phyloP scores from a whole-genome alignment of 176 grass and related monocot species.

The Aegilops umbellulata region DNA sequence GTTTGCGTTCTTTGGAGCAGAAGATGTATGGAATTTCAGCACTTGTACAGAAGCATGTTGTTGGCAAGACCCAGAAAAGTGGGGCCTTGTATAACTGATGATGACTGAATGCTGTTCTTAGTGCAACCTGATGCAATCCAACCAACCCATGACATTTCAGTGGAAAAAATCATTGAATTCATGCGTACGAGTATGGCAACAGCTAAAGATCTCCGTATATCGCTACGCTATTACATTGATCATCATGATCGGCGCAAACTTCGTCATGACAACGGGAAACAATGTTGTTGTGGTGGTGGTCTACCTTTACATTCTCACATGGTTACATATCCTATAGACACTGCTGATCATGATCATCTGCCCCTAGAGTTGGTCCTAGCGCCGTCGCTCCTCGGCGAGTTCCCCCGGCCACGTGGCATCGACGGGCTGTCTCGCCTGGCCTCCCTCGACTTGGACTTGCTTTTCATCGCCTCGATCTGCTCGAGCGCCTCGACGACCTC shows the following conservation, averaged over 20 bases:
- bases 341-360: background rate
- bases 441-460: slow-evolving; percentile 37
- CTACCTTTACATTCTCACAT: slow-evolving; percentile 37
- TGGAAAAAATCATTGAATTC: slow-evolving; percentile 35
- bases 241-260: slow-evolving; percentile 25
- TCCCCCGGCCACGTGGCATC: background rate
- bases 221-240: slow-evolving; percentile 20
- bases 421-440: slow-evolving; percentile 27
- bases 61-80: background rate
- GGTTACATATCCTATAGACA: slow-evolving; percentile 5
- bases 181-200: background rate
- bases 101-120: background rate
- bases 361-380: slow-evolving; percentile 38
- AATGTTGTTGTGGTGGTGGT: slow-evolving; percentile 5
- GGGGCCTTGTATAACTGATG: background rate
- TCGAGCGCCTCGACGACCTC: slow-evolving; percentile 78
- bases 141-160: background rate
- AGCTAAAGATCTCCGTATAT: background rate
- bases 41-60: slow-evolving; percentile 4
- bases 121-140: slow-evolving; percentile 25
- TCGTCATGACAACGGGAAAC: slow-evolving; percentile 35
- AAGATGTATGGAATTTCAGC: background rate
- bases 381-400: slow-evolving; percentile 27
- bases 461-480: slow-evolving; percentile 59
- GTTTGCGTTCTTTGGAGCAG: background rate